Evolutionary conservation across 495 filamentous ascomycete genomes (phyloP), one percentile per base, ranked within the genome.

Genomic region (Lasiosphaeriaceae sp.): DNA sequence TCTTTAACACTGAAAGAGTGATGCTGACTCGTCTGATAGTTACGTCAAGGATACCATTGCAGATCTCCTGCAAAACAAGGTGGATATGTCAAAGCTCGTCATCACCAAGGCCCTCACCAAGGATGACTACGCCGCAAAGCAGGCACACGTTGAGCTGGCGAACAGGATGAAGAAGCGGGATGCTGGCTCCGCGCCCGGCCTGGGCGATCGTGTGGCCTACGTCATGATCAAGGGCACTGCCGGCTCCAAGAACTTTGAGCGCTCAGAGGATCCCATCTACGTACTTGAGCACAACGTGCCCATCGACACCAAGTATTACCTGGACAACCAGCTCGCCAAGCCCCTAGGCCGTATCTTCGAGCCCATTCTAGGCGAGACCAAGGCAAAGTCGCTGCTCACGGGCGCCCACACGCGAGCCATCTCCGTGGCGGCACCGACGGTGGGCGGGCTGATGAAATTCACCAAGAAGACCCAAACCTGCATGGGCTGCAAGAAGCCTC

Each of bases 31-130:
- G 14, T 4, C 34, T 22, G 5, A 39, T 61, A 98, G 94, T 55
- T 97, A 94, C 62, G 94, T 99, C 69, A 99, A 97, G 73, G 82
- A 92, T 58, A 95, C 88, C 23, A 99, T 99, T 55, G 88, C 94
- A 2, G 90, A 96, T 65, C 85, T 99, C 20, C 78, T 99, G 12
- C 94, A 97, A 67, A 97, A 97, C 76, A 96, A 95, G 66, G 75
- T 99, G 66, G 94, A 99, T 76, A 96, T 99, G 92, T 96, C 92
- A 16, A 96, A 97, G 69, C 84, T 99, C 5, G 94, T 99, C 69
- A 99, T 99, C 69, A 99, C 94, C 11, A 99, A 99, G 73, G 94
- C 95, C 1, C 79, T 97, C 14, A 83, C 94, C 1, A 97, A 97
- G 69, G 77, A 80, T 22, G 74, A 72, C 54, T 99, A 99, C 63